Evolutionary conservation across 2,329 filamentous ascomycete species (phyloP).

Genomic region (Trichoderma guizhouense): DNA sequence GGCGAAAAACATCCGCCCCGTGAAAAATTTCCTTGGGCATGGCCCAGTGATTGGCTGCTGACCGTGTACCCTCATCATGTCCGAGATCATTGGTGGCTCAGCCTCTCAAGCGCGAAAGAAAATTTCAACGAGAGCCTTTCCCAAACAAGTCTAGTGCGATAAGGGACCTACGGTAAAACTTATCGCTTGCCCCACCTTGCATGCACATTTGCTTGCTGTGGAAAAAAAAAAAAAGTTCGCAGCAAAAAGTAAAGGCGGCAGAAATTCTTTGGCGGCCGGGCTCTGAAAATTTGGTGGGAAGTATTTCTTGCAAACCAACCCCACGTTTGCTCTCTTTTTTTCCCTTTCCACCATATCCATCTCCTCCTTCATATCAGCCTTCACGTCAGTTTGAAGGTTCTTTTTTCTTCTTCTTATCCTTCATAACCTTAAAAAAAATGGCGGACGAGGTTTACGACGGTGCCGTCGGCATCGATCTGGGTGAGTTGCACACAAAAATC

Average conservation of each 20-base stretch:
- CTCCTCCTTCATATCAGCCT: slow-evolving; percentile 26
- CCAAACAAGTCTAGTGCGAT: background rate
- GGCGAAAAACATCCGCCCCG: background rate
- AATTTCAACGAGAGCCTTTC: slow-evolving; percentile 18
- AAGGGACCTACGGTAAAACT: slow-evolving; percentile 1
- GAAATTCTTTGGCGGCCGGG: slow-evolving; percentile 22
- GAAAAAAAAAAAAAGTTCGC: slow-evolving; percentile 30
- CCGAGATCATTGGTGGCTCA: background rate
- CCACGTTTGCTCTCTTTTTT: slow-evolving; percentile 30
- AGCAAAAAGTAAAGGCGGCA: slow-evolving; percentile 25
- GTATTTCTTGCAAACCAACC: slow-evolving; percentile 38
- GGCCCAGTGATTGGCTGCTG: background rate
- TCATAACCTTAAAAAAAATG: slow-evolving; percentile 56
- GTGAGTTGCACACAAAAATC: slow-evolving; percentile 50
- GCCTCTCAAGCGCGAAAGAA: slow-evolving; percentile 12
- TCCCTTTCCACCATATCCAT: slow-evolving; percentile 23
- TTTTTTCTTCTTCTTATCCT: background rate
- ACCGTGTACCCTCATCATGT: background rate
- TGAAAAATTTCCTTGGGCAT: background rate
- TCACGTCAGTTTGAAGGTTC: slow-evolving; percentile 22
- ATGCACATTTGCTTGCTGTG: slow-evolving; percentile 14
- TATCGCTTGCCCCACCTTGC: slow-evolving; percentile 17
- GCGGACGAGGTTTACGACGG: slow-evolving; percentile 98
- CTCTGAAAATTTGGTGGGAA: slow-evolving; percentile 25
- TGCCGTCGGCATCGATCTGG: slow-evolving; percentile 99